Conservation (phyloP, 1,284 basidiomycete genomes). For the Boletellus deceptivus region DNA sequence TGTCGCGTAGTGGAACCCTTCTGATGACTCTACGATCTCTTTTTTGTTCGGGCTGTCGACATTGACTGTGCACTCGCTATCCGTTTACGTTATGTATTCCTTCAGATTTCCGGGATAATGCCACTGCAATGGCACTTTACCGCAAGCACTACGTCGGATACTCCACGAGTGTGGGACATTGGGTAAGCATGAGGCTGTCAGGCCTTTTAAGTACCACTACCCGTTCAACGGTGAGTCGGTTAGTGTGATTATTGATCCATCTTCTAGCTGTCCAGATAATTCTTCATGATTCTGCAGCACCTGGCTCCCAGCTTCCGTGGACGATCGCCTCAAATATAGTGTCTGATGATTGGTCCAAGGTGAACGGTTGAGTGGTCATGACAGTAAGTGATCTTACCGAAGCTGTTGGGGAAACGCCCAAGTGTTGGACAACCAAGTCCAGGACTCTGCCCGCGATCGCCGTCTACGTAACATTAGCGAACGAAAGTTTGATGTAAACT, state of each 20-base stretch:
- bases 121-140: background rate
- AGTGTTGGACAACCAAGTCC: constrained; percentile 42
- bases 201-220: background rate
- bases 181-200: background rate
- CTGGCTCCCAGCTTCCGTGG: constrained; percentile 17
- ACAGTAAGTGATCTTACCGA: constrained; percentile 16
- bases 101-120: constrained; percentile 19
- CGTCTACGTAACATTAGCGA: constrained; percentile 34
- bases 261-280: constrained; percentile 42
- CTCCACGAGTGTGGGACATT: too few species aligned
- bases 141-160: background rate
- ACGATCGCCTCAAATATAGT: constrained; percentile 30
- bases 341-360: constrained; percentile 23
- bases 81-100: constrained; percentile 23
- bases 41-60: background rate
- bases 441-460: constrained; percentile 47
- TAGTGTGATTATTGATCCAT: constrained; percentile 39
- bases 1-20: constrained; percentile 52
- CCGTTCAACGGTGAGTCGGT: constrained; percentile 4
- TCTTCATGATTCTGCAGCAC: constrained; percentile 41
- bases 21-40: background rate
- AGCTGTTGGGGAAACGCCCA: constrained; percentile 29
- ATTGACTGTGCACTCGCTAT: constrained; percentile 9
- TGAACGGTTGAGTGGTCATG: background rate
- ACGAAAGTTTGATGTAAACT: constrained; percentile 2